phyloP scores from a whole-genome alignment of 352 stramenopile genomes.

The Globisporangium splendens region DNA sequence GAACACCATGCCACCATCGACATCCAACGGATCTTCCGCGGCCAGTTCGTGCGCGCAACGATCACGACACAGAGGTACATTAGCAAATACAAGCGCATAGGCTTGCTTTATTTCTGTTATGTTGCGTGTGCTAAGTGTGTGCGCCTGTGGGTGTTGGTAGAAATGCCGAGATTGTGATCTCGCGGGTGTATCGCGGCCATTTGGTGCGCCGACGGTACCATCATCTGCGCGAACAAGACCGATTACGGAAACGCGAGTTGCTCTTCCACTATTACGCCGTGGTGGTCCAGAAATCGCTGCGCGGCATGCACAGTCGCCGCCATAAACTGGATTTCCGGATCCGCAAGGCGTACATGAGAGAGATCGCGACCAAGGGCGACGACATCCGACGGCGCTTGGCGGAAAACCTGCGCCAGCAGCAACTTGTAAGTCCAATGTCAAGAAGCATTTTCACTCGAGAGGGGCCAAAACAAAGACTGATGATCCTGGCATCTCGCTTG shows the following conservation, averaged over 20 bases:
- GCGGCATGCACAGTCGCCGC: constrained; percentile 42
- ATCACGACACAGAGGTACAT: constrained; percentile 35
- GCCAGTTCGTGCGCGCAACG: constrained; percentile 42
- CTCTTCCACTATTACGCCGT: constrained; percentile 48
- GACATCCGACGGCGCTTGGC: constrained; percentile 39
- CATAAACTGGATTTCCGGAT: constrained; percentile 52
- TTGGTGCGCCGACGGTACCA: constrained; percentile 33
- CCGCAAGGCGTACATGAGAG: constrained; percentile 50
- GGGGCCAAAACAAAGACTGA: no score
- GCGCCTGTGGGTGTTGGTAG: constrained; percentile 14
- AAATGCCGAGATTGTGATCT: constrained; percentile 46
- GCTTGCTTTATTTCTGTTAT: no score
- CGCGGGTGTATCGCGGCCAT: constrained; percentile 56
- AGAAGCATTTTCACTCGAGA: background rate
- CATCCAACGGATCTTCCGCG: constrained; percentile 64
- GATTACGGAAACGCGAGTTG: constrained; percentile 20
- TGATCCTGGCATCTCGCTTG: no score
- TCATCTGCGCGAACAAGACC: constrained; percentile 15
- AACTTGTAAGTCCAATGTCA: constrained; percentile 18
- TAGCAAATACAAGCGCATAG: no score
- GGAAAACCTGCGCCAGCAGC: constrained; percentile 39
- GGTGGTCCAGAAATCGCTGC: constrained; percentile 51
- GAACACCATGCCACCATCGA: constrained; percentile 40
- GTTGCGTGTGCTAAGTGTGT: no score
- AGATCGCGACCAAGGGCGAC: constrained; percentile 49